These are phyloP conservation scores for Arachis hypogaea DNA, from an alignment of 306 rosid species.

Conservation along the genomic window DNA sequence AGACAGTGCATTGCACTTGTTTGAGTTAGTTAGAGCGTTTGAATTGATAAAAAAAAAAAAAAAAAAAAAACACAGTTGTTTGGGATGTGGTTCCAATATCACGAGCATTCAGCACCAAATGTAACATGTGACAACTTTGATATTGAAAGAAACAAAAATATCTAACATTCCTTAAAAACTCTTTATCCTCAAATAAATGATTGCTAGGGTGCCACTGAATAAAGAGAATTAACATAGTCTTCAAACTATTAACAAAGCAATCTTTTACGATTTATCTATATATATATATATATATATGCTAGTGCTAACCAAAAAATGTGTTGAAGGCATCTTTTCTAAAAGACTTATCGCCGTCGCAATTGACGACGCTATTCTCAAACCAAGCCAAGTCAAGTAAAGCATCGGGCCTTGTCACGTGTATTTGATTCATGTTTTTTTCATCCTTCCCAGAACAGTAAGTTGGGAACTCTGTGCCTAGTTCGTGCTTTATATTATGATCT, in stretches of 20 bases:
- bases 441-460: background rate
- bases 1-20: too few relatives aligned
- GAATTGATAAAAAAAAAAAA: too few relatives aligned
- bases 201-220: too few relatives aligned
- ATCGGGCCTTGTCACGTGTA: conserved; percentile 51
- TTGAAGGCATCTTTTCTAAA: conserved; percentile 41
- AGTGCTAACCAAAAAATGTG: conserved; percentile 43
- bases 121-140: too few relatives aligned
- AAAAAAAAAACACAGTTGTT: too few relatives aligned
- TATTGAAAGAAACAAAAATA: too few relatives aligned
- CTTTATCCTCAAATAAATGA: too few relatives aligned
- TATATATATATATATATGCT: conserved; percentile 11
- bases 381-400: conserved; percentile 56
- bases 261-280: too few relatives aligned
- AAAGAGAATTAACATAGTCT: background rate
- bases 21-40: too few relatives aligned
- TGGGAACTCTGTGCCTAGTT: conserved; percentile 44
- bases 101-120: too few relatives aligned
- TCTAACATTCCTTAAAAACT: too few relatives aligned
- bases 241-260: conserved; percentile 23
- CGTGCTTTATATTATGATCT: conserved; percentile 51
- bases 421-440: conserved; percentile 17
- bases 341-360: conserved; percentile 37
- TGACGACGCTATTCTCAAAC: conserved; percentile 42
- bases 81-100: too few relatives aligned